Evolutionary conservation across 2,329 filamentous ascomycete species (phyloP).

Genomic region (Corinectria fuckeliana): DNA sequence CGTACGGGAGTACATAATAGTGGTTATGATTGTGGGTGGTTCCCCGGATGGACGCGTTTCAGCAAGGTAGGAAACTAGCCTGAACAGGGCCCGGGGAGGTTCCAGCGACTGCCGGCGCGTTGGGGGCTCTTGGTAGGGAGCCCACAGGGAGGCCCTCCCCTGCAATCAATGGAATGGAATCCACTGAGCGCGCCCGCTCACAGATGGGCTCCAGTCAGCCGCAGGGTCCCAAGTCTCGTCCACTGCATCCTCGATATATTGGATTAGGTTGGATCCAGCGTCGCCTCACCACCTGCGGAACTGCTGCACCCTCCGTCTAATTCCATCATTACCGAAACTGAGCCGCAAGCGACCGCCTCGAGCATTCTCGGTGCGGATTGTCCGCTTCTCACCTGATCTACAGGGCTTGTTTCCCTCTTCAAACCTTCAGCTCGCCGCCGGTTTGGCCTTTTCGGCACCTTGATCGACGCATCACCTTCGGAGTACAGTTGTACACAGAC

Average conservation of each 20-base stretch:
- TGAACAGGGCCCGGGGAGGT: no score
- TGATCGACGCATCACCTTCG: slow-evolving; percentile 16
- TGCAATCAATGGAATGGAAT: slow-evolving; percentile 13
- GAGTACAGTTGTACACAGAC: background rate
- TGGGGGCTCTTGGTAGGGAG: no score
- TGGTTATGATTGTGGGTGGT: no score
- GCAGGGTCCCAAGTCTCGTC: background rate
- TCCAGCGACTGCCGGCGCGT: slow-evolving; percentile 6
- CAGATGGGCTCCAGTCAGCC: background rate
- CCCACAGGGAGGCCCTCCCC: slow-evolving; percentile 20
- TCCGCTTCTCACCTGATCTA: slow-evolving; percentile 26
- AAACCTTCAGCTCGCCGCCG: slow-evolving; percentile 25
- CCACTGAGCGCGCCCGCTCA: no score
- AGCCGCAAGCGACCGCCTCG: slow-evolving; percentile 19
- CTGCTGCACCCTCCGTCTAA: slow-evolving; percentile 6
- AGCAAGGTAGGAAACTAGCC: no score
- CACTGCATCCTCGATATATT: no score
- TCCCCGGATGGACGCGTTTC: no score
- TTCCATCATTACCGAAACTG: slow-evolving; percentile 23
- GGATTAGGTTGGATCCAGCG: slow-evolving; percentile 8
- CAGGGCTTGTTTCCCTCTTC: slow-evolving; percentile 25
- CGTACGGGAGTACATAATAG: no score
- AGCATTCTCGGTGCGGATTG: slow-evolving; percentile 23
- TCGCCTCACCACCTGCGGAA: slow-evolving; percentile 5
- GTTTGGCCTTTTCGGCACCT: slow-evolving; percentile 8